Conservation (phyloP, 345 rosid species). For the Cardamine chenopodiifolia region DNA sequence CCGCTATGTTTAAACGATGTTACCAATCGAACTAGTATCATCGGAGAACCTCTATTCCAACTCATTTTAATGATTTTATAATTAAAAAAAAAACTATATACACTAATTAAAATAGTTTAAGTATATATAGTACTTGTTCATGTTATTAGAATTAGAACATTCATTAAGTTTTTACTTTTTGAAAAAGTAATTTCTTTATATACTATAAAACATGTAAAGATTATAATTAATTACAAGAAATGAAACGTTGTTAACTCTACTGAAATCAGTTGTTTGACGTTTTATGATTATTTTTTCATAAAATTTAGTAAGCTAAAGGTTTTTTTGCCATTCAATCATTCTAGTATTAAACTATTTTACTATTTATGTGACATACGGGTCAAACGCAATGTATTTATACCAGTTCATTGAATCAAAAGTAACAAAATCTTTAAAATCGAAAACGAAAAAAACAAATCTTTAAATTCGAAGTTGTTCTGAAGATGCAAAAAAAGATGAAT, state of each 20-base stretch:
- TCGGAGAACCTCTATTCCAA: neutral
- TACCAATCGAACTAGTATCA: too few relatives aligned
- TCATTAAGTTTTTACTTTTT: neutral
- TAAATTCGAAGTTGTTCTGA: neutral
- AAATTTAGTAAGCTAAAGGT: neutral
- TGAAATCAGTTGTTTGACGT: neutral
- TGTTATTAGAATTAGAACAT: too few relatives aligned
- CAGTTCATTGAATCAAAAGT: neutral
- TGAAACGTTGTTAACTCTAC: neutral
- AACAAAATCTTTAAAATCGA: too few relatives aligned
- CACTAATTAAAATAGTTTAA: neutral
- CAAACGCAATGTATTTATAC: neutral
- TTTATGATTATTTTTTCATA: too few relatives aligned
- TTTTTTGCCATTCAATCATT: too few relatives aligned
- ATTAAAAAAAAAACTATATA: neutral
- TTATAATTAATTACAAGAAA: too few relatives aligned
- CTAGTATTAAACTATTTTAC: neutral
- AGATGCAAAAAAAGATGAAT: neutral
- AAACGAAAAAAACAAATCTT: too few relatives aligned
- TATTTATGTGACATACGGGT: neutral
- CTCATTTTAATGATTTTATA: neutral
- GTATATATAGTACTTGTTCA: neutral
- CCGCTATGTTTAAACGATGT: too few relatives aligned
- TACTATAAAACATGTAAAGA: too few relatives aligned
- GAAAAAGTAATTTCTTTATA: too few relatives aligned